phyloP scores from a whole-genome alignment of 2,329 filamentous ascomycete species.

The Cytospora leucostoma region DNA sequence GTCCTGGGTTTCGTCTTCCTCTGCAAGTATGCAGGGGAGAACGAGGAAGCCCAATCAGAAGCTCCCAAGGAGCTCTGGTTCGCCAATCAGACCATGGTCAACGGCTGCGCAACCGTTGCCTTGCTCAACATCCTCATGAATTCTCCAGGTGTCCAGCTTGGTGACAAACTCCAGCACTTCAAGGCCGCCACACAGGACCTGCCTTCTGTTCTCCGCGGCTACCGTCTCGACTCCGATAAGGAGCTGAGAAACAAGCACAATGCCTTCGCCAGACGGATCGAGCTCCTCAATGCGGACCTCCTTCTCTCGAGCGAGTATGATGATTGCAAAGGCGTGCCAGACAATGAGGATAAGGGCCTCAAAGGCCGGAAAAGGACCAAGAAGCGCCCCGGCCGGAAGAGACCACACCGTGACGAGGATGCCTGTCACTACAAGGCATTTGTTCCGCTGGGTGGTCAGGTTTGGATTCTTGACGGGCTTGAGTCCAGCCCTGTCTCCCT shows the following conservation, averaged over 20 bases:
- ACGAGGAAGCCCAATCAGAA: constrained; percentile 54
- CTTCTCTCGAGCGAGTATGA: constrained; percentile 59
- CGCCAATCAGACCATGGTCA: constrained; percentile 84
- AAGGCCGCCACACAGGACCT: constrained; percentile 70
- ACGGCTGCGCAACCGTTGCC: constrained; percentile 90
- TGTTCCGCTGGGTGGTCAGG: constrained; percentile 66
- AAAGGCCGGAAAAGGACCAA: constrained; percentile 26
- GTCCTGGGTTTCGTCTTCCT: constrained; percentile 88
- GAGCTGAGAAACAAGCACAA: constrained; percentile 86
- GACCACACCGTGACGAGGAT: constrained; percentile 53
- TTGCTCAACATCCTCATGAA: constrained; percentile 95
- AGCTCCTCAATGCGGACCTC: constrained; percentile 73
- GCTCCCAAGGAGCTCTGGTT: constrained; percentile 76
- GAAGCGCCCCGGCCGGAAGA: constrained; percentile 37
- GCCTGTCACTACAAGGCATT: constrained; percentile 90
- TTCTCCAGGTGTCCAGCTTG: constrained; percentile 64
- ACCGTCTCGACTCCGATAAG: constrained; percentile 71
- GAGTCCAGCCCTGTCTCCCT: constrained; percentile 69
- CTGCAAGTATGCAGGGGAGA: constrained; percentile 67
- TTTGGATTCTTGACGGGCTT: constrained; percentile 91
- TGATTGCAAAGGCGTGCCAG: constrained; percentile 39
- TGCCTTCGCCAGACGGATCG: constrained; percentile 78
- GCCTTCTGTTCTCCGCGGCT: constrained; percentile 71
- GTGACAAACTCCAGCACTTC: constrained; percentile 70
- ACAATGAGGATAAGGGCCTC: constrained; percentile 28